Evolutionary conservation across 2,329 filamentous ascomycete species (phyloP), one percentile per base, ranked within the genome.

Genomic region (Rhynchosporium graminicola): DNA sequence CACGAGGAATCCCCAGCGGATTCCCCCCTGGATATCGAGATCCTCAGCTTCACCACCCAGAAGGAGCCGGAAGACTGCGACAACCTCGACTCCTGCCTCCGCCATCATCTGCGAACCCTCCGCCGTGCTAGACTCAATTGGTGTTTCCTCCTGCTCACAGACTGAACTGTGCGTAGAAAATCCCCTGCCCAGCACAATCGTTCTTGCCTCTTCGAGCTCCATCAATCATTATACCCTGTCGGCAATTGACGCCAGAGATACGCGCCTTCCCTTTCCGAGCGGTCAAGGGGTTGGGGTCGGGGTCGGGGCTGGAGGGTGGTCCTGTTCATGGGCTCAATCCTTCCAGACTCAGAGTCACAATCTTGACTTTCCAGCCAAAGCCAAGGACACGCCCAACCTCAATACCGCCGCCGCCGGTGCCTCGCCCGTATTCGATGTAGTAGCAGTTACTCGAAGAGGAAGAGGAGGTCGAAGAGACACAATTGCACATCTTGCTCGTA

Each of bases 401-500:
- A 20, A 20, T 20, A 20, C 20, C 20, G 20, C 20, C 20, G 20
- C 20, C 20, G 20, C 20, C 20, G 20, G 20, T 20, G 20, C 20
- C 20, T 3, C 2, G 26, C 31, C 50, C 50, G 50, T 52, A 52
- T 52, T 10, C 50, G 26, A 52, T 33, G 50, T 52, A 15, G 33
- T 33, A 38, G 36, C 50, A 52, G 38, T 52, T 52, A 33, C 50
- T 38, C 50, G 36, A 38, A 33, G 56, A 20, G 20, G 1, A 20
- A 1, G 20, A 20, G 1, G 20, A 20, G 20, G 20, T 20, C 20
- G 20, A 20, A 20, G 20, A 20, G 20, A 20, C 20, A 20, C 20
- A 63, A 68, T 62, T 69, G 67, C 67, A 68, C 69, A 69, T 70
- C 62, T 68, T 63, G 57, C 64, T 46, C 52, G 52, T 13, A 38